Conservation (phyloP, 1,284 basidiomycete genomes). For the Cystobasidium sp. region DNA sequence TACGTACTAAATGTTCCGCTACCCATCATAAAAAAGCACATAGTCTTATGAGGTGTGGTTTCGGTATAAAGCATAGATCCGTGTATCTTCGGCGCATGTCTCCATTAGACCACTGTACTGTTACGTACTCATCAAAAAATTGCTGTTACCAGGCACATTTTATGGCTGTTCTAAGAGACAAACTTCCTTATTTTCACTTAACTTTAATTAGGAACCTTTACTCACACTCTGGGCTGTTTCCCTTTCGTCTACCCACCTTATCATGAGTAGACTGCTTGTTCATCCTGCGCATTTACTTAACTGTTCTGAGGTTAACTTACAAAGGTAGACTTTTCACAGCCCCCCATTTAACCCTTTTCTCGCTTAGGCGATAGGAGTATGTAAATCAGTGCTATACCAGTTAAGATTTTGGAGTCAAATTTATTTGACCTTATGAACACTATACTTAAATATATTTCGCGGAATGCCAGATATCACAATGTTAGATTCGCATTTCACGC, state of each 20-base stretch:
- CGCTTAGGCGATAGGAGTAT: conserved; percentile 20
- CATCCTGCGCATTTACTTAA: conserved; percentile 45
- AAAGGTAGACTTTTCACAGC: conserved; percentile 51
- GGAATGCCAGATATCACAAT: conserved; percentile 52
- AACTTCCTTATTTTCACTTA: conserved; percentile 31
- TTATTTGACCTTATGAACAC: conserved; percentile 39
- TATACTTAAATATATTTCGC: conserved; percentile 55
- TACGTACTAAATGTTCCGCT: conserved; percentile 7
- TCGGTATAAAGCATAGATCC: conserved; percentile 26
- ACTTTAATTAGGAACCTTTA: conserved; percentile 52
- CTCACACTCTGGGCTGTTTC: conserved; percentile 52
- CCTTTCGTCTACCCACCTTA: conserved; percentile 53
- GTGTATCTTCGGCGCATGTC: conserved; percentile 25
- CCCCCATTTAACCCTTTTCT: conserved; percentile 49
- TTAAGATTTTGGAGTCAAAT: conserved; percentile 41
- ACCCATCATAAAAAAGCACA: background rate
- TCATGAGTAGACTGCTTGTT: conserved; percentile 52
- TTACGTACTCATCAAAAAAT: conserved; percentile 31
- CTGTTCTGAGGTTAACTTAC: conserved; percentile 53
- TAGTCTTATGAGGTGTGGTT: conserved; percentile 3
- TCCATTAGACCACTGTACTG: conserved; percentile 29
- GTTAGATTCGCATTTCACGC: conserved; percentile 48
- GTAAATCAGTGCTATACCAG: conserved; percentile 53
- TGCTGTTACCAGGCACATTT: conserved; percentile 28
- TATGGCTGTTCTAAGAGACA: conserved; percentile 20